Conservation (phyloP, 805 yeast genomes). For the Komagataella pseudopastoris region DNA sequence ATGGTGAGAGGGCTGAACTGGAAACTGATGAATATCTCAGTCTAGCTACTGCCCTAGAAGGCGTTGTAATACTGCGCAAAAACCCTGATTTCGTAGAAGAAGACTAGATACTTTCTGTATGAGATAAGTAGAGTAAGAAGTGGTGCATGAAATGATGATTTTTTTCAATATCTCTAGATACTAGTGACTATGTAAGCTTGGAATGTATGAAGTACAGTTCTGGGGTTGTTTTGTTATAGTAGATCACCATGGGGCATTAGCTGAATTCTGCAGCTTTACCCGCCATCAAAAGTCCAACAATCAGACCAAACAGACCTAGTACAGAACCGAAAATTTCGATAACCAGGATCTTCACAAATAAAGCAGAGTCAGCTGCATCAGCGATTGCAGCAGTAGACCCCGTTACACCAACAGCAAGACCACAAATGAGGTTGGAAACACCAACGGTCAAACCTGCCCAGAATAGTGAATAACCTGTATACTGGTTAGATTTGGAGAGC, state of each 20-base stretch:
- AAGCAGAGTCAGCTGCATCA: constrained; percentile 93
- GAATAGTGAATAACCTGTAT: constrained; percentile 89
- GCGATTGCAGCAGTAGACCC: constrained; percentile 98
- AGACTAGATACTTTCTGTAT: not conserved
- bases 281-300: constrained; percentile 95
- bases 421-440: constrained; percentile 84
- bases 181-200: not conserved
- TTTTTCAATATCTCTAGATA: not conserved
- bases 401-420: constrained; percentile 92
- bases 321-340: constrained; percentile 97
- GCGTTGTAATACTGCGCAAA: constrained; percentile 84
- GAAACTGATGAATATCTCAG: constrained; percentile 90
- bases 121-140: not conserved
- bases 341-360: constrained; percentile 91
- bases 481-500: constrained; percentile 71
- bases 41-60: constrained; percentile 73
- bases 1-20: constrained; percentile 93
- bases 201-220: not conserved
- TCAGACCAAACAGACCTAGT: constrained; percentile 88
- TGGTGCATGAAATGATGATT: not conserved
- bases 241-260: constrained; percentile 16
- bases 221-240: not conserved
- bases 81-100: constrained; percentile 50
- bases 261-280: constrained; percentile 85
- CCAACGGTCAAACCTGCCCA: constrained; percentile 99